phyloP scores from a whole-genome alignment of 768 basidiomycete species.

The Piloderma croceum region DNA sequence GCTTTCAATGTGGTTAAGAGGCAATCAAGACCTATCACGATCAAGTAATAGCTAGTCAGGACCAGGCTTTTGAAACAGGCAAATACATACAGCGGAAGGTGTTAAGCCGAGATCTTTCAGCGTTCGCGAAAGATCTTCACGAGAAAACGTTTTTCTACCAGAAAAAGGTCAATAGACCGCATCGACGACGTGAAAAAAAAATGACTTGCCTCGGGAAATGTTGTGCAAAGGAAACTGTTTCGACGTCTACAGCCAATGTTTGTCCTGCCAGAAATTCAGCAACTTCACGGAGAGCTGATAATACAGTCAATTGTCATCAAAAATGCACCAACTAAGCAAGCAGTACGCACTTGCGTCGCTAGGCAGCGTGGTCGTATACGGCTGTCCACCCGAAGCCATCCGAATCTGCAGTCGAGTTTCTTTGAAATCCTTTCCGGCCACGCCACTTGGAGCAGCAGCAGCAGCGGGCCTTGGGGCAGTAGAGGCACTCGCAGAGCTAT shows the following conservation, averaged over 20 bases:
- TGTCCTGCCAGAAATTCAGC: conserved; percentile 86
- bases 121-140: conserved; percentile 70
- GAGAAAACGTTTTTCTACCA: conserved; percentile 70
- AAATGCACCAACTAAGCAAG: neutral
- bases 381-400: conserved; percentile 65
- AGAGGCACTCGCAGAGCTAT: conserved; percentile 23
- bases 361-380: conserved; percentile 74
- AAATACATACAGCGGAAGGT: conserved; percentile 71
- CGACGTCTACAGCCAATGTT: conserved; percentile 60
- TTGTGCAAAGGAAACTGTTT: conserved; percentile 71
- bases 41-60: neutral
- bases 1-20: conserved; percentile 23
- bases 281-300: conserved; percentile 71
- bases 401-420: conserved; percentile 90
- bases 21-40: conserved; percentile 52
- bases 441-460: conserved; percentile 34
- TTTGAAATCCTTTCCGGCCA: conserved; percentile 69
- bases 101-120: conserved; percentile 83
- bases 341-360: conserved; percentile 58
- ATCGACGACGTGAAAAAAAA: neutral
- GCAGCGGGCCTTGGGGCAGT: conserved; percentile 30
- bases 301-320: conserved; percentile 5
- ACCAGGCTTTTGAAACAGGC: neutral
- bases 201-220: conserved; percentile 75
- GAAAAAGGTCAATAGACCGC: neutral